Conservation (phyloP, 108 stramenopile species). For the Skeletonema grethae region DNA sequence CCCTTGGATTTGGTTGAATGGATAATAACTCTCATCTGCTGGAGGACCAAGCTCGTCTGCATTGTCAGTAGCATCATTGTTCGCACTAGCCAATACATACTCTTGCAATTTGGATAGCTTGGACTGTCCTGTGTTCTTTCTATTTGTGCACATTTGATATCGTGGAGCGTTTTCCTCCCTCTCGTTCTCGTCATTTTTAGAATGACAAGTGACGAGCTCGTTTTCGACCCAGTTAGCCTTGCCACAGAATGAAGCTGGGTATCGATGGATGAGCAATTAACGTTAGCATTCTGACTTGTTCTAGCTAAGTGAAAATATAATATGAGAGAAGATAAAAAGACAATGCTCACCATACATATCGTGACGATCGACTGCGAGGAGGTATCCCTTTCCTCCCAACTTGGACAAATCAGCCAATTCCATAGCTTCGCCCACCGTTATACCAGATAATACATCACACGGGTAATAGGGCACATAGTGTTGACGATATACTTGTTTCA, state of each 20-base stretch:
- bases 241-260: conserved; percentile 59
- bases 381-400: conserved; percentile 47
- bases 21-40: conserved; percentile 48
- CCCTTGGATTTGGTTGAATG: conserved; percentile 78
- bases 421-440: conserved; percentile 67
- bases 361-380: conserved; percentile 75
- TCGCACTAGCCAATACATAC: conserved; percentile 66
- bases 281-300: neutral
- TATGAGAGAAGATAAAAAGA: neutral
- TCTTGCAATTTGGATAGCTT: conserved; percentile 39
- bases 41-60: conserved; percentile 65
- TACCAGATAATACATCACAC: conserved; percentile 55
- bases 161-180: conserved; percentile 4
- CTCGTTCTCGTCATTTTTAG: conserved; percentile 1
- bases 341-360: conserved; percentile 55
- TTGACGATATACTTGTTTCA: conserved; percentile 56
- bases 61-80: conserved; percentile 67
- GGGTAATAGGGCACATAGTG: conserved; percentile 56
- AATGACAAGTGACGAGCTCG: conserved; percentile 69
- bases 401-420: conserved; percentile 42
- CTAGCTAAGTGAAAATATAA: neutral
- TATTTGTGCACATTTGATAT: conserved; percentile 38
- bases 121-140: conserved; percentile 34
- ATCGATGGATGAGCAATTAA: neutral
- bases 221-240: conserved; percentile 62